These are phyloP conservation scores for Nothophoma quercina DNA, from an alignment of 2,329 filamentous ascomycete species.

Conservation along the genomic window DNA sequence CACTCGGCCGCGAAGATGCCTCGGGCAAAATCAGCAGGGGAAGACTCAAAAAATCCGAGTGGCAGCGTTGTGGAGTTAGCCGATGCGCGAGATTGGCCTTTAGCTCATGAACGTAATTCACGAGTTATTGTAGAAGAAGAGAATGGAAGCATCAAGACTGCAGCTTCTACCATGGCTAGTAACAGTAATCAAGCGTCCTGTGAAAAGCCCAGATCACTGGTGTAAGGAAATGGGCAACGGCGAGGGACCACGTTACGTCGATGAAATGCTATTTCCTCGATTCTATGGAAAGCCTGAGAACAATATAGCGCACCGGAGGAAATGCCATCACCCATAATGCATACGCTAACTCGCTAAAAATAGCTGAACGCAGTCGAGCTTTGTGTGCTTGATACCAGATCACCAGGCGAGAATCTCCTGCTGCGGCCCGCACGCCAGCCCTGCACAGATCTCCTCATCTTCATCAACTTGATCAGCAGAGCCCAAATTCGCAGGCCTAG, in stretches of 20 bases:
- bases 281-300: too few species aligned
- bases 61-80: background rate
- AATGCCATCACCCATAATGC: too few species aligned
- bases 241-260: too few species aligned
- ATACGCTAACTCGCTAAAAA: background rate
- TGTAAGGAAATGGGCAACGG: too few species aligned
- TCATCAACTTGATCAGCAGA: background rate
- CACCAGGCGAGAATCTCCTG: conserved; percentile 4
- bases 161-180: background rate
- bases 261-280: too few species aligned
- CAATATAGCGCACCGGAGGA: too few species aligned
- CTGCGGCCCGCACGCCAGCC: conserved; percentile 2
- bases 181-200: background rate
- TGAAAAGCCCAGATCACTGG: background rate
- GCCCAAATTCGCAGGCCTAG: background rate
- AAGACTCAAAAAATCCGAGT: background rate
- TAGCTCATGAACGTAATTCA: background rate
- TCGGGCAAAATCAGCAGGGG: background rate
- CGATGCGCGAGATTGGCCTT: background rate
- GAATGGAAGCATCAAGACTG: background rate
- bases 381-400: too few species aligned
- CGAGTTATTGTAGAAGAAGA: background rate
- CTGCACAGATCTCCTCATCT: conserved; percentile 6
- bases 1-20: background rate
- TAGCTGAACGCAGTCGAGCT: too few species aligned